Evolutionary conservation across 768 basidiomycete genomes (phyloP).

Genomic region (Chalciporus piperatus): DNA sequence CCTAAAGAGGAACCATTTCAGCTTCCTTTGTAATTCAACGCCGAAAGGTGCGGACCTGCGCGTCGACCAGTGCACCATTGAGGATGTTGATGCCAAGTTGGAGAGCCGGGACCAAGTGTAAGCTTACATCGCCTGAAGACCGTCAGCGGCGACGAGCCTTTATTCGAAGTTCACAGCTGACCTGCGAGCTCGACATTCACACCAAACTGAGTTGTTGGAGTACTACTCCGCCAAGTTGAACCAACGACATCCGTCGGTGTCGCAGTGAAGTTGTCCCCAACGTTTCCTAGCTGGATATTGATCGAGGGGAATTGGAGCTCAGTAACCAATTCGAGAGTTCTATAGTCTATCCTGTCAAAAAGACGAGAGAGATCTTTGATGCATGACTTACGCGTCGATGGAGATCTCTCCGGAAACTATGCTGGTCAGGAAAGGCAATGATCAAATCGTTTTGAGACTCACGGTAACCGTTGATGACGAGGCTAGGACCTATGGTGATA

Average conservation of each 20-base stretch:
- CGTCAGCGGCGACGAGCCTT: not conserved
- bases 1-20: not conserved
- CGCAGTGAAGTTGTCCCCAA: not conserved
- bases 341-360: not conserved
- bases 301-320: not conserved
- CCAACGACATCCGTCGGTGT: not conserved
- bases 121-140: conserved; percentile 18
- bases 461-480: not conserved
- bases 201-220: not conserved
- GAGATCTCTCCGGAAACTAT: not conserved
- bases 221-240: not conserved
- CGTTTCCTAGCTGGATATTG: not conserved
- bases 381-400: not conserved
- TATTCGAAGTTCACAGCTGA: not conserved
- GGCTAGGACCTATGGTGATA: not conserved
- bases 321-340: not conserved
- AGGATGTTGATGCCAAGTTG: conserved; percentile 27
- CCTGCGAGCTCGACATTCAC: not conserved
- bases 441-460: not conserved
- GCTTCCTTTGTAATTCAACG: not conserved
- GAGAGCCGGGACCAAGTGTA: conserved; percentile 22
- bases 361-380: not conserved
- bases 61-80: conserved; percentile 24
- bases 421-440: not conserved
- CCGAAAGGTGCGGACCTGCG: conserved; percentile 6